These are phyloP conservation scores for Neopestalotiopsis sp. DNA, from an alignment of 2,329 filamentous ascomycete genomes.

Conservation along the genomic window DNA sequence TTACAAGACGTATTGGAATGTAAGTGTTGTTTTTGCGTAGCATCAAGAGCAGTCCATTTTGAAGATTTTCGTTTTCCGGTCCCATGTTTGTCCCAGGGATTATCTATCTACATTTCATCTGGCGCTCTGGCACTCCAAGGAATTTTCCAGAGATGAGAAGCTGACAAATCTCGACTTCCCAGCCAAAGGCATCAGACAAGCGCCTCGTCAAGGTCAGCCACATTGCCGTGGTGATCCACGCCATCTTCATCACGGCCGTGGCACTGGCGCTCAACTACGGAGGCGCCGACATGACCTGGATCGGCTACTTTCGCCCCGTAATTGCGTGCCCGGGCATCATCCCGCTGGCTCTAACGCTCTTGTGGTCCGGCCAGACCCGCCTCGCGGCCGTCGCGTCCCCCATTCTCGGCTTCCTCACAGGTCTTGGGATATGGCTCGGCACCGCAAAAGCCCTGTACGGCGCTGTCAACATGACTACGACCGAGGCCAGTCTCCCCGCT, in stretches of 20 bases:
- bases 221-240: constrained; percentile 51
- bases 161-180: no score
- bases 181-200: not conserved
- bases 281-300: constrained; percentile 54
- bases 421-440: constrained; percentile 50
- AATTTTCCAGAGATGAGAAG: no score
- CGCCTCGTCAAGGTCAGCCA: constrained; percentile 50
- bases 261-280: constrained; percentile 53
- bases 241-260: constrained; percentile 52
- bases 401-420: constrained; percentile 48
- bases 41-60: no score
- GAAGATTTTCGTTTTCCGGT: constrained; percentile 35
- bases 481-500: constrained; percentile 44
- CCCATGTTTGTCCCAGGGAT: no score
- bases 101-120: no score
- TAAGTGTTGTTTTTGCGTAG: no score
- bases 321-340: constrained; percentile 43
- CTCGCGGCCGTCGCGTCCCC: constrained; percentile 41
- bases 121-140: no score
- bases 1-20: constrained; percentile 56
- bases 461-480: constrained; percentile 45
- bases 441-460: constrained; percentile 45
- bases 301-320: constrained; percentile 34
- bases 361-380: constrained; percentile 51
- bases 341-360: constrained; percentile 48